Conservation (phyloP, 2,329 filamentous ascomycete genomes). For the Lasiodiplodia citricola region DNA sequence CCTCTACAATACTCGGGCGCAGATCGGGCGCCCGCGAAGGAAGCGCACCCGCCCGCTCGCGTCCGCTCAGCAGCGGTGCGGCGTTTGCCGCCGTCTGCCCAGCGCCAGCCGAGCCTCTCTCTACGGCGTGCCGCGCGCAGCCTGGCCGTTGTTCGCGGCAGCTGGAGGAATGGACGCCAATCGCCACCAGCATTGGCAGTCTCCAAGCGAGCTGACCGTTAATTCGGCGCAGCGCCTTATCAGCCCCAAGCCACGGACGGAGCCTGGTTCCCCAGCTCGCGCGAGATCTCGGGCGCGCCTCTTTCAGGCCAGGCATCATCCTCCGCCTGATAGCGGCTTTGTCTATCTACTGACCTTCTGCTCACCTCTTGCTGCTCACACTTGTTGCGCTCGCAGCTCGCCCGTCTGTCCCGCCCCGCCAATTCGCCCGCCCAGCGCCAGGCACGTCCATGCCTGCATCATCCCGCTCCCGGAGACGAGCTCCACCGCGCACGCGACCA, state of each 20-base stretch:
- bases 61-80: not conserved
- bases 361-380: not conserved
- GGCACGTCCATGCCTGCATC: constrained; percentile 23
- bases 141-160: not conserved
- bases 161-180: not conserved
- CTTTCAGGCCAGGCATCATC: constrained; percentile 10
- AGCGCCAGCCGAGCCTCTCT: not conserved
- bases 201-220: constrained; percentile 23
- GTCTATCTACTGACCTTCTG: not conserved
- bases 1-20: not conserved
- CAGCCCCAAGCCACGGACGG: constrained; percentile 19
- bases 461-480: constrained; percentile 16
- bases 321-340: constrained; percentile 10
- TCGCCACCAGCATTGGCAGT: constrained; percentile 18
- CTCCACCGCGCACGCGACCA: constrained; percentile 18
- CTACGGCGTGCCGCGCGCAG: not conserved
- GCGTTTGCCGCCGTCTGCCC: not conserved
- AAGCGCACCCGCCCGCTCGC: constrained; percentile 6
- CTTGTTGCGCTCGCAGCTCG: not conserved
- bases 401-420: not conserved
- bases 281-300: constrained; percentile 13
- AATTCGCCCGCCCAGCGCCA: not conserved
- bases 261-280: constrained; percentile 8
- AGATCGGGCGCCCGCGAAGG: constrained; percentile 12
- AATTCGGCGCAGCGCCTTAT: constrained; percentile 24